Evolutionary conservation across 1,139 yeast genomes (phyloP).

Genomic region (Protomyces lactucae-debilis): DNA sequence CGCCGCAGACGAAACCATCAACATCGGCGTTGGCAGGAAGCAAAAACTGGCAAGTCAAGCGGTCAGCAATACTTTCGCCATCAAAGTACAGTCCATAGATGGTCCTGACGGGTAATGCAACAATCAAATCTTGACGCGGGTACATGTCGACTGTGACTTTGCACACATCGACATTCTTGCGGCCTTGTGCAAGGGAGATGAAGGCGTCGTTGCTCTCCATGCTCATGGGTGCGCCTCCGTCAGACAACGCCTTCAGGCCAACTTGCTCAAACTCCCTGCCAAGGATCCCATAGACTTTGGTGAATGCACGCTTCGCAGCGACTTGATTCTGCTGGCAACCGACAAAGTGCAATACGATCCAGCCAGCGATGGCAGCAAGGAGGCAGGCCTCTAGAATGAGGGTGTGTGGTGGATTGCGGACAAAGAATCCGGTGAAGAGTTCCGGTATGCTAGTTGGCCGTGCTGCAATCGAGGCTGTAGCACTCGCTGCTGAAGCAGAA

Average conservation of each 20-base stretch:
- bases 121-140: constrained; percentile 75
- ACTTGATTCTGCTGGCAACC: constrained; percentile 31
- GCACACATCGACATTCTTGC: constrained; percentile 65
- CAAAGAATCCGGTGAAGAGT: constrained; percentile 14
- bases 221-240: constrained; percentile 44
- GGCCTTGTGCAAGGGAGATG: constrained; percentile 82
- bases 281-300: constrained; percentile 42
- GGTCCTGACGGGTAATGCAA: constrained; percentile 53
- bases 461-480: background rate
- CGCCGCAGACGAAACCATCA: constrained; percentile 67
- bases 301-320: constrained; percentile 31
- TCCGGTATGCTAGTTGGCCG: background rate
- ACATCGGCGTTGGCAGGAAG: constrained; percentile 22
- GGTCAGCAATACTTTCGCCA: constrained; percentile 33
- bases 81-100: constrained; percentile 32
- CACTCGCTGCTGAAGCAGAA: background rate
- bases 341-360: constrained; percentile 41
- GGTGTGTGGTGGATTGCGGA: constrained; percentile 36
- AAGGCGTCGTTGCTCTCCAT: constrained; percentile 66
- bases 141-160: constrained; percentile 58
- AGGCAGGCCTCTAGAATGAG: constrained; percentile 72
- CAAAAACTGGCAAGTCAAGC: constrained; percentile 11
- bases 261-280: constrained; percentile 70
- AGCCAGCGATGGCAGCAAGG: constrained; percentile 47
- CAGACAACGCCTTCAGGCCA: constrained; percentile 50